Base-by-base conservation (phyloP, 2,329 filamentous ascomycete species). In the Talaromyces sp. region DNA sequence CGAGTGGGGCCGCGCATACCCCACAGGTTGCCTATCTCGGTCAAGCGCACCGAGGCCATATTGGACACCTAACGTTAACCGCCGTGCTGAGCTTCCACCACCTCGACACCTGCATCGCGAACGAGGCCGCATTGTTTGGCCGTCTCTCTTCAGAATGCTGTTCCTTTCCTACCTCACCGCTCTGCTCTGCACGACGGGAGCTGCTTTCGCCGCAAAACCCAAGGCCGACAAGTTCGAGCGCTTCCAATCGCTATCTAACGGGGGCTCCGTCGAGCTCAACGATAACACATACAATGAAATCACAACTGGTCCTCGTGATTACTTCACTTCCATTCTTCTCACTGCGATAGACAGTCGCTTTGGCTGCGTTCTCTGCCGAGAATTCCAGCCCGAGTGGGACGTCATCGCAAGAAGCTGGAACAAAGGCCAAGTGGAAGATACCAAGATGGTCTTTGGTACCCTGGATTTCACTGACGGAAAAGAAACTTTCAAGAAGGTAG, bases 331-430 rank as follows among this genome's bases (percentile, higher is more conserved):
- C 2, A 84, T 99, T 3, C 84, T 99, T 15, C 80, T 99, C 66
- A 99, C 95, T 1, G 95, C 95, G 42, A 78, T 93, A 70, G 93
- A 96, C 67, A 72, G 87, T 33, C 86, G 91, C 62, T 97, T 91
- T 73, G 91, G 90, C 63, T 99, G 95, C 75, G 81, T 87, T 66
- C 81, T 98, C 55, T 99, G 95, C 76, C 85, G 87, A 58, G 91
- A 96, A 58, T 96, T 99, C 75, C 90, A 96, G 75, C 89, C 93
- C 1, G 95, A 99, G 78, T 99, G 92, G 90, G 90, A 96, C 60
- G 77, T 98, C 59, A 79, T 99, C 59, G 86, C 85, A 59, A 90
- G 87, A 76, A 95, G 90, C 77, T 99, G 95, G 95, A 82, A 83
- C 64, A 92, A 90, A 75, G 8, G 90, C 96, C 76, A 91, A 89